A percentile compares a stretch with the other conserved stretches of the same genome.
Evolutionary conservation across 1,139 yeast species (phyloP).

Genomic region (Chernovozyma aurita): DNA sequence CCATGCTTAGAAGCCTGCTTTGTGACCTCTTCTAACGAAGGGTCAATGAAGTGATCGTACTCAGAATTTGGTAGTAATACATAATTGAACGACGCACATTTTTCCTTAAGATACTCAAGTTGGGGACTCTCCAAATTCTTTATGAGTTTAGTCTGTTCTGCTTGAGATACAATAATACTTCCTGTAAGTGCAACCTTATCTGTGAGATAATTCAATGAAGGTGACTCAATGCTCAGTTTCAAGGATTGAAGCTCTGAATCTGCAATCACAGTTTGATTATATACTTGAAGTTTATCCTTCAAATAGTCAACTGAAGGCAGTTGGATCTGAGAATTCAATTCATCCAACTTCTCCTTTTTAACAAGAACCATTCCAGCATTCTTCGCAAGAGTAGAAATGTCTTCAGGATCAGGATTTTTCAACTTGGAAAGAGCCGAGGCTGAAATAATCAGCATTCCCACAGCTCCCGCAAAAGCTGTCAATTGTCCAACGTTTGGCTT

Average conservation of each 20-base stretch:
- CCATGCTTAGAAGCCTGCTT: conserved; percentile 11
- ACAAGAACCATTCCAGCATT: conserved; percentile 8
- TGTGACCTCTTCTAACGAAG: conserved; percentile 13
- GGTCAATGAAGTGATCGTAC: conserved; percentile 8
- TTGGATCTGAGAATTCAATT: conserved; percentile 2
- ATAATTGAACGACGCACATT: not conserved
- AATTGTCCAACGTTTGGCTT: conserved; percentile 13
- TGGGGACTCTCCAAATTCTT: conserved; percentile 6
- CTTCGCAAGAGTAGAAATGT: conserved; percentile 8
- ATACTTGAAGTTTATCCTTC: conserved; percentile 10
- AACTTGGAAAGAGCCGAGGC: conserved; percentile 7
- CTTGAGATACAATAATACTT: conserved; percentile 16
- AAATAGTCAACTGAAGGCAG: conserved; percentile 16
- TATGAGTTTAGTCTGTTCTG: conserved; percentile 10
- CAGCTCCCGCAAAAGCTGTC: conserved; percentile 4
- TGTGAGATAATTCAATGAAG: conserved; percentile 17
- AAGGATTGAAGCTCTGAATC: conserved; percentile 16
- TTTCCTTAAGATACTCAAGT: not conserved
- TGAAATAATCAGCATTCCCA: conserved; percentile 6
- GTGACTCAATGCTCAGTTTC: conserved; percentile 12
- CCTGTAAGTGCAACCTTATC: conserved; percentile 11
- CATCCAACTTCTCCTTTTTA: conserved; percentile 1
- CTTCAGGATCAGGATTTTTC: conserved; percentile 13
- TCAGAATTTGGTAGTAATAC: conserved; percentile 1
- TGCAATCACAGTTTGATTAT: conserved; percentile 11